Evolutionary conservation across 2,329 filamentous ascomycete species (phyloP).

Genomic region (Aspergillus unguis): DNA sequence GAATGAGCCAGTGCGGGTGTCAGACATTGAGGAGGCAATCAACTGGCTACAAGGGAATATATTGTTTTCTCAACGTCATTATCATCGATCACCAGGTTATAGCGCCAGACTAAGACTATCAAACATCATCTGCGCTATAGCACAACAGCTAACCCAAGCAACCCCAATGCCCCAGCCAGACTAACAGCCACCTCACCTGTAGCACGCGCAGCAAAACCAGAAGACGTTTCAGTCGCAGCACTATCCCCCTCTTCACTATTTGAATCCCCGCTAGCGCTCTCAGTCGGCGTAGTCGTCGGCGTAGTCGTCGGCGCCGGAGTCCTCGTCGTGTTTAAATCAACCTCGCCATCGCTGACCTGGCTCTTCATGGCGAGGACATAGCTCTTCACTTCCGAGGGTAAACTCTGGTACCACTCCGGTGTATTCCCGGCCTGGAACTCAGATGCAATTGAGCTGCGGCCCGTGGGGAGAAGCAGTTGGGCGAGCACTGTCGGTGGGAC

Average conservation of each 20-base stretch:
- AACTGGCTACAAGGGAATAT: too few relatives aligned
- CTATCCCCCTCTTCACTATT: neutral
- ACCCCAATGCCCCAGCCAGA: neutral
- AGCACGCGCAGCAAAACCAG: slow-evolving; percentile 1
- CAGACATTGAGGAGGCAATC: too few relatives aligned
- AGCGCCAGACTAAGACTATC: too few relatives aligned
- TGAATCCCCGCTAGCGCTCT: neutral
- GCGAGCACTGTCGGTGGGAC: slow-evolving; percentile 30
- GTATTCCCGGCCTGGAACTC: slow-evolving; percentile 32
- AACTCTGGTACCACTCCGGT: slow-evolving; percentile 30
- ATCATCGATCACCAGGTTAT: too few relatives aligned
- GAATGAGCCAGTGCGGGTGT: too few relatives aligned
- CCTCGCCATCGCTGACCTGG: slow-evolving; percentile 21
- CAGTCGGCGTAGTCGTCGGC: neutral
- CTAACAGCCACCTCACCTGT: slow-evolving; percentile 7
- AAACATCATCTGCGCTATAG: neutral
- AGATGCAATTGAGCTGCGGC: slow-evolving; percentile 29
- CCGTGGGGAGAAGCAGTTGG: slow-evolving; percentile 28
- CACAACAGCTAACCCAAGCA: slow-evolving; percentile 2
- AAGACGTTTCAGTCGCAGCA: neutral
- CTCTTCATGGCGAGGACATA: slow-evolving; percentile 32
- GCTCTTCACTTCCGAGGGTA: slow-evolving; percentile 31
- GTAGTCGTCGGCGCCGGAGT: neutral
- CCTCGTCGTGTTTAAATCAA: slow-evolving; percentile 1
- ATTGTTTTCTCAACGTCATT: too few relatives aligned